These are phyloP conservation scores for Cyberlindnera americana DNA, from an alignment of 805 yeast genomes.

Conservation along the genomic window DNA sequence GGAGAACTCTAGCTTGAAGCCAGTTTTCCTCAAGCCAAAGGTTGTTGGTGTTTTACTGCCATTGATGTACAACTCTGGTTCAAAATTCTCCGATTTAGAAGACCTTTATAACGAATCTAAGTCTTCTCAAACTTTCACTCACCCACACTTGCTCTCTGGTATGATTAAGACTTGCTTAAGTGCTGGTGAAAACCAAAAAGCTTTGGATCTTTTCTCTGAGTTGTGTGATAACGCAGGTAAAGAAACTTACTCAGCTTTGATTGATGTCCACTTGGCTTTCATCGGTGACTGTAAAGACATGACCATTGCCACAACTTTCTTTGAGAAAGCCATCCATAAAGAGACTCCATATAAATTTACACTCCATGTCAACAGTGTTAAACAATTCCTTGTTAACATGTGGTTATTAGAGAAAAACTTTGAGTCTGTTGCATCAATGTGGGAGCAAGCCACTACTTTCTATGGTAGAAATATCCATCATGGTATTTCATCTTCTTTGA, in stretches of 20 bases:
- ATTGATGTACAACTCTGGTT: slow-evolving; percentile 56
- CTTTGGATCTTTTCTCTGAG: slow-evolving; percentile 59
- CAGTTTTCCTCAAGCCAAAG: slow-evolving; percentile 54
- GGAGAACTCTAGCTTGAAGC: slow-evolving; percentile 37
- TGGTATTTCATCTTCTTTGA: slow-evolving; percentile 68
- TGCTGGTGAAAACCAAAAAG: slow-evolving; percentile 62
- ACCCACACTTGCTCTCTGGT: slow-evolving; percentile 55
- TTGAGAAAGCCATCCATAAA: slow-evolving; percentile 64
- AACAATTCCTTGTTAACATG: slow-evolving; percentile 58
- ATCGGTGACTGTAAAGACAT: slow-evolving; percentile 76
- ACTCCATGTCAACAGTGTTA: slow-evolving; percentile 70
- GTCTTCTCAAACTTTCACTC: slow-evolving; percentile 24
- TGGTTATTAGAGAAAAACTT: slow-evolving; percentile 55
- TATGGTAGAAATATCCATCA: slow-evolving; percentile 58
- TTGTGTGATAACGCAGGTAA: slow-evolving; percentile 49
- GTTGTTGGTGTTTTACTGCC: slow-evolving; percentile 70
- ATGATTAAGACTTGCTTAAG: slow-evolving; percentile 71
- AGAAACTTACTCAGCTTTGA: slow-evolving; percentile 47
- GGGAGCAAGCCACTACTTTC: slow-evolving; percentile 58
- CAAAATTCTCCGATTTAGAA: slow-evolving; percentile 59
- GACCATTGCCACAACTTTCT: slow-evolving; percentile 67
- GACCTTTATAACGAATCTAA: slow-evolving; percentile 47
- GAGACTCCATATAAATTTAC: slow-evolving; percentile 71
- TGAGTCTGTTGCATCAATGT: slow-evolving; percentile 54
- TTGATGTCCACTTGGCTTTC: slow-evolving; percentile 73